Conservation (phyloP, 169 alveolate genomes). For the Plasmodium coatneyi region DNA sequence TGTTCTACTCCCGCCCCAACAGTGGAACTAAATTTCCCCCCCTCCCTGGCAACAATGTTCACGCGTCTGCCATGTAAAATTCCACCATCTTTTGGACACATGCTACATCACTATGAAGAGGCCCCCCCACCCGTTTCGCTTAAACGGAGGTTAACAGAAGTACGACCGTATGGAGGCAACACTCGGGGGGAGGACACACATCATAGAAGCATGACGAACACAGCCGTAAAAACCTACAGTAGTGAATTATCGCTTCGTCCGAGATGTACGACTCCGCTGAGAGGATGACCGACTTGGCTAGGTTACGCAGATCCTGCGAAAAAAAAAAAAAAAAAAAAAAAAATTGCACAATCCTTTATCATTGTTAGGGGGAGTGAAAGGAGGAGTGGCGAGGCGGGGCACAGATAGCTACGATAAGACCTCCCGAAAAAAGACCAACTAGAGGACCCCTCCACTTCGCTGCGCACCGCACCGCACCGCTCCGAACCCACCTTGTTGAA, state of each 20-base stretch:
- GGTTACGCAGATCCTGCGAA: slow-evolving; percentile 47
- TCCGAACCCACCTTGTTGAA: slow-evolving; percentile 23
- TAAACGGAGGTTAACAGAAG: neutral
- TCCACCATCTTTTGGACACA: neutral
- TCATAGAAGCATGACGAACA: neutral
- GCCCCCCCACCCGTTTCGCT: neutral
- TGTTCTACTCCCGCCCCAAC: neutral
- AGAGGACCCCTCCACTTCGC: neutral
- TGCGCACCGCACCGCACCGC: neutral
- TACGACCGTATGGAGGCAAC: neutral
- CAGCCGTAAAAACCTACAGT: slow-evolving; percentile 4
- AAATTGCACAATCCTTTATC: neutral
- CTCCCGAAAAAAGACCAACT: neutral
- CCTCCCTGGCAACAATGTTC: neutral
- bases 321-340: neutral
- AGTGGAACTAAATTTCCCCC: neutral
- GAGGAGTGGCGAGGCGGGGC: neutral
- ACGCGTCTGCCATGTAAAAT: neutral
- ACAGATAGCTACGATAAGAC: neutral
- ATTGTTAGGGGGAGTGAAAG: neutral
- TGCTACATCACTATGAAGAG: neutral
- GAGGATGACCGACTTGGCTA: slow-evolving; percentile 54
- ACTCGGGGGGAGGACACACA: neutral
- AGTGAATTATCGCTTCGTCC: slow-evolving; percentile 53
- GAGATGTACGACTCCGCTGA: slow-evolving; percentile 63